Percentiles rank a stretch among this genome's conserved stretches.
These are phyloP conservation scores for Erodium texanum DNA, from an alignment of 441 rosid species.

Conservation along the genomic window DNA sequence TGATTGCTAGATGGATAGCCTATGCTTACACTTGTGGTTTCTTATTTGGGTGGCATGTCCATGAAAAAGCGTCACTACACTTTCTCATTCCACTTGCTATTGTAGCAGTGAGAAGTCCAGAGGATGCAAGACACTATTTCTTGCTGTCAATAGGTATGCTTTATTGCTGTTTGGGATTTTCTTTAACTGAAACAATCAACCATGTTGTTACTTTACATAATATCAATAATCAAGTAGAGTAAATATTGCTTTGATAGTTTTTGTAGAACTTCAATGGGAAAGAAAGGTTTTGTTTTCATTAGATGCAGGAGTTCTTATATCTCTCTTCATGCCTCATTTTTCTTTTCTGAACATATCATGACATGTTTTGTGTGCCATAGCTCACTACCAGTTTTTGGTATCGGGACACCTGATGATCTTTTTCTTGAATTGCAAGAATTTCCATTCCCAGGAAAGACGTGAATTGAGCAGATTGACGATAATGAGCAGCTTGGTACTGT, in stretches of 20 bases:
- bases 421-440: neutral
- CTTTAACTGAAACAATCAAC: neutral
- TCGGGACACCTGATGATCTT: neutral
- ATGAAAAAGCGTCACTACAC: constrained; percentile 92
- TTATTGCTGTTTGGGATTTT: neutral
- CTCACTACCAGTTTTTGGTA: neutral
- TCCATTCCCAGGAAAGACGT: neutral
- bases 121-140: constrained; percentile 79
- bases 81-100: constrained; percentile 69
- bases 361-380: neutral
- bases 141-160: constrained; percentile 64
- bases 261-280: neutral
- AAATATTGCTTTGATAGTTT: neutral
- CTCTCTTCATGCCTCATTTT: neutral
- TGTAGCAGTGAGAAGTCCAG: constrained; percentile 58
- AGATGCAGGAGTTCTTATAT: neutral
- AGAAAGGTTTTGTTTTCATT: neutral
- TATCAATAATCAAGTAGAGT: neutral
- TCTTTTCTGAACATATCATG: neutral
- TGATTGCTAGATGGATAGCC: constrained; percentile 58
- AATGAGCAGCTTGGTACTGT: neutral
- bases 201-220: neutral
- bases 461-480: neutral
- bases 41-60: constrained; percentile 95
- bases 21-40: constrained; percentile 86